Evolutionary conservation across 345 rosid genomes (phyloP), one percentile per base, ranked within the genome.

Genomic region (Nephelium lappaceum): DNA sequence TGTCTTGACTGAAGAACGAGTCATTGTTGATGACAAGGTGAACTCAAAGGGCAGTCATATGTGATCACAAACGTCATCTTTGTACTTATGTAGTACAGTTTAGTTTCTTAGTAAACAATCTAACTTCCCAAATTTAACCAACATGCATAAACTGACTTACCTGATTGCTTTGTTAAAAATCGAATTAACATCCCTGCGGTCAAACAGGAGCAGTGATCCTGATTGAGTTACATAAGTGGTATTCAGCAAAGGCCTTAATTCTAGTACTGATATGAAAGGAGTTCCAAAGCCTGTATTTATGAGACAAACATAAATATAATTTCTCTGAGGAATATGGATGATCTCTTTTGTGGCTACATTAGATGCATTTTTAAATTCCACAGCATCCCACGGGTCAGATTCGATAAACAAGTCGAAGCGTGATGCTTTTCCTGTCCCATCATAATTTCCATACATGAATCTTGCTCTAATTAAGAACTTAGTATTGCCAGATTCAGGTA

Each of bases 391-490:
- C 0, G 64, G 58, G 66, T 85, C 86, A 5, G 79, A 81, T 2
- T 91, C 97, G 9, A 93, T 60, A 66, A 86, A 61, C 14, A 93
- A 47, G 73, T 89, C 88, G 23, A 91, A 91, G n/a, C 27, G 67
- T 0, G 87, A 92, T 3, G 79, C 39, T n/a, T 43, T 51, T 3
- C 80, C 77, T 5, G 63, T 19, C 11, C 36, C 76, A 57, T 93
- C 91, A 11, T 91, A 93, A 75, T 91, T 85, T 27, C 92, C 93
- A 12, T 92, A 88, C 83, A 82, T 64, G 77, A 87, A 90, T 16
- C 72, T 72, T 0, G 90, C 81, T 77, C 94, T 83, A 63, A 92
- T 80, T 75, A 91, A 39, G 72, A 91, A 91, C 36, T 72, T 83
- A 42, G 60, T 51, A 3, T 57, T 57, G 79, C 85, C 68, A 47